Base-by-base conservation (phyloP, 176 grass and related monocot genomes). In the Juncus inflexus region DNA sequence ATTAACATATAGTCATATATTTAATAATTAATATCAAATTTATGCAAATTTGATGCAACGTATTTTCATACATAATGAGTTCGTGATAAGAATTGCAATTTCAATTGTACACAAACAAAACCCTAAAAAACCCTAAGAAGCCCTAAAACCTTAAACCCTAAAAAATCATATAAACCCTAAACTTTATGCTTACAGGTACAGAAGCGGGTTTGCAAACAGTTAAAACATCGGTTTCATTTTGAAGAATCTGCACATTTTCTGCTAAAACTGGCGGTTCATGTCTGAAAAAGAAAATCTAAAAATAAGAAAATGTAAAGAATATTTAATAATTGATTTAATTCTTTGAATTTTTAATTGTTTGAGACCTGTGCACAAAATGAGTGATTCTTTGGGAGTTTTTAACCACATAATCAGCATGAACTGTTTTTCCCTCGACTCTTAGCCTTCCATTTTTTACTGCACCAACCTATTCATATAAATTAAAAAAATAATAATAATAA, bases 191-290 rank as follows among this genome's bases (percentile, higher is more conserved):
- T 86, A 89, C 92, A 28, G 92, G 87, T 77, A 91, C 74, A 72
- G 92, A 91, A 81, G 87, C 92, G 55, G 87, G 87, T 74, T 97
- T 97, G 67, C 75, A 91, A 71, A 97, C 78, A 42, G 87, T 97
- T 75, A 97, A 63, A 14, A 97, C 78, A 66, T 97, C 92, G 86
- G 15, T 16, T 82, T 89, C 88, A 75, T 97, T 85, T 66, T 91
- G 64, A 64, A 97, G 77, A 68, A 97, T 79, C 80, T 61, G 35
- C 69, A 97, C 86, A 77, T 87, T 69, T 50, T 69, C 87, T 76
- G 66, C 87, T 52, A 91, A 79, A 56, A 88, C 87, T 52, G 92
- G 92, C 3, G 92, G 92, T 54, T 97, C 92, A 60, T 97, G 92
- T 67, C 92, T 97, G 76, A 55, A 75, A 84, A 45, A 28, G 10